Conservation (phyloP, 345 rosid species). For the Eucalyptus regnans region DNA sequence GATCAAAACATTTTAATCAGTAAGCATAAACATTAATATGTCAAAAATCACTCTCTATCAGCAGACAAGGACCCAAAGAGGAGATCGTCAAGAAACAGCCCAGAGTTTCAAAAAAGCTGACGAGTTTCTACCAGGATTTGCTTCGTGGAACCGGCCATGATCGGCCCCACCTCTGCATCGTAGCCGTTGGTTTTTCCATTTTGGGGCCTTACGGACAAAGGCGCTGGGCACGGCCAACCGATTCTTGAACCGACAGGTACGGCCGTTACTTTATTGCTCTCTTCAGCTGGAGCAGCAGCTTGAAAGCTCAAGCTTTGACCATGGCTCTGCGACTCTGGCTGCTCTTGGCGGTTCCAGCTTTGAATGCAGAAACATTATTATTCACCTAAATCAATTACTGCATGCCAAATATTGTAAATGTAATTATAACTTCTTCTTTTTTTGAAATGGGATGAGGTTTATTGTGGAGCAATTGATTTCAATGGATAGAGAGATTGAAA, state of each 20-base stretch:
- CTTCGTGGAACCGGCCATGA: neutral
- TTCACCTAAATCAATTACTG: neutral
- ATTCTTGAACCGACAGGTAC: neutral
- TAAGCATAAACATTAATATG: neutral
- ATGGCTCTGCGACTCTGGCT: neutral
- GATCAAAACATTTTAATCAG: accelerated
- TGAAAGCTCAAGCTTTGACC: neutral
- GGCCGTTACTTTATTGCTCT: neutral
- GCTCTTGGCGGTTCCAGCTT: neutral
- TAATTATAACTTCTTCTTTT: neutral
- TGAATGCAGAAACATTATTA: neutral
- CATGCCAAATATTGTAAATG: neutral
- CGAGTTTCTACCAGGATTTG: neutral
- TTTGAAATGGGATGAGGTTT: neutral
- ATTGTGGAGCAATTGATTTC: neutral
- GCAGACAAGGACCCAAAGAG: neutral
- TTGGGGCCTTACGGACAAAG: neutral
- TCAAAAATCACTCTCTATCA: neutral
- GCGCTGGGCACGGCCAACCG: neutral
- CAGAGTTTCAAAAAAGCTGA: neutral
- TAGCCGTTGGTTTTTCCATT: neutral
- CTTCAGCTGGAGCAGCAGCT: neutral
- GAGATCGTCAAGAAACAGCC: neutral
- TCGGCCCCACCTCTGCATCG: too few species aligned
- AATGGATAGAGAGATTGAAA: accelerated